Evolutionary conservation across 2,329 filamentous ascomycete genomes (phyloP).

Genomic region (Sporothrix curviconia): DNA sequence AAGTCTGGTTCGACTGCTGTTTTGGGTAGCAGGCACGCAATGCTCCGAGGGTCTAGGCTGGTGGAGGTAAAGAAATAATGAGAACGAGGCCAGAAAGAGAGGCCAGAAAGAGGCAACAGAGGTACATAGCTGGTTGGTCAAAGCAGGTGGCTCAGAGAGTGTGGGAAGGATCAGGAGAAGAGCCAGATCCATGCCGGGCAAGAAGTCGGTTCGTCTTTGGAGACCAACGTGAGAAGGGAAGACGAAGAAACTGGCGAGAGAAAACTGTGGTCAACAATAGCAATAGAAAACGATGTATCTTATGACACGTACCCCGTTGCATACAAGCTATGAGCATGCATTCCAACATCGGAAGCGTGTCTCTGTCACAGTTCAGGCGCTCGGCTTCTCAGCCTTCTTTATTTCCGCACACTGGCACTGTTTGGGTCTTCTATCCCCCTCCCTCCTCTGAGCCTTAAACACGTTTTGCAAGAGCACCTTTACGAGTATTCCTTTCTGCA

Average conservation of each 20-base stretch:
- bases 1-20: slow-evolving; percentile 11
- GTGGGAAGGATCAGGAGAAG: not conserved
- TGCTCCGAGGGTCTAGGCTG: not conserved
- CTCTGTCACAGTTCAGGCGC: slow-evolving; percentile 6
- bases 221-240: not conserved
- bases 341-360: no score
- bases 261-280: no score
- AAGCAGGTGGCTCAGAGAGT: not conserved
- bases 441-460: not conserved
- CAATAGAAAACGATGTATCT: no score
- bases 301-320: no score
- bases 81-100: not conserved
- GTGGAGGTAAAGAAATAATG: not conserved
- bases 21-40: slow-evolving; percentile 13
- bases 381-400: slow-evolving; percentile 4
- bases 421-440: not conserved
- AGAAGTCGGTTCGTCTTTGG: not conserved
- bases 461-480: no score
- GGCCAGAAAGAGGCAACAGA: not conserved
- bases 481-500: not conserved
- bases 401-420: not conserved
- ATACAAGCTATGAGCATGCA: no score
- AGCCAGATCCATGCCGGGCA: not conserved
- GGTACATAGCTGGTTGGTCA: not conserved
- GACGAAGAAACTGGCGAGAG: no score